Percentiles rank a stretch among this genome's conserved stretches.
Evolutionary conservation across 768 basidiomycete genomes (phyloP).

Genomic region (Pluteus cervinus): DNA sequence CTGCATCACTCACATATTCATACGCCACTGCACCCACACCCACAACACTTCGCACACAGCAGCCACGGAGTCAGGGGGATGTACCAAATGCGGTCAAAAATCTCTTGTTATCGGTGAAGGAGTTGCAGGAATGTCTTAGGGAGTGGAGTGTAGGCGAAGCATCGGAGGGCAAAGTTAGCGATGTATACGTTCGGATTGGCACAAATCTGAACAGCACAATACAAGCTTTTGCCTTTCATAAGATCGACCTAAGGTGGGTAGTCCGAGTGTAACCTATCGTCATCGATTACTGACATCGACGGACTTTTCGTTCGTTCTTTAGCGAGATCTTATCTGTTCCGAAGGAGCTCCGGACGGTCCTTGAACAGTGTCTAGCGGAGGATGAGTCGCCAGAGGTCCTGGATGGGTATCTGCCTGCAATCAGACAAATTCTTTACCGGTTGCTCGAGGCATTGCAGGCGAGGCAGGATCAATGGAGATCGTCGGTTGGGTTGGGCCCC

Average conservation of each 20-base stretch:
- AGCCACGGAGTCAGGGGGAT: slow-evolving; percentile 30
- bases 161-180: slow-evolving; percentile 70
- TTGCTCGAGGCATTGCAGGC: slow-evolving; percentile 78
- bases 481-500: too few relatives aligned
- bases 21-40: too few relatives aligned
- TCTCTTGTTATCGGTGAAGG: slow-evolving; percentile 78
- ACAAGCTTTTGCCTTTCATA: slow-evolving; percentile 64
- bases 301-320: background rate
- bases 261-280: background rate
- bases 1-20: too few relatives aligned
- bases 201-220: slow-evolving; percentile 83
- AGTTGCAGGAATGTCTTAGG: slow-evolving; percentile 65
- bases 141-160: slow-evolving; percentile 62
- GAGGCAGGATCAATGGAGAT: slow-evolving; percentile 56
- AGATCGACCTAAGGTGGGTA: slow-evolving; percentile 73
- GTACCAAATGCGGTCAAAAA: slow-evolving; percentile 56
- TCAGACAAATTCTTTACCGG: slow-evolving; percentile 75
- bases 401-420: slow-evolving; percentile 72
- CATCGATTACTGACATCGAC: background rate
- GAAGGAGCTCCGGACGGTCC: slow-evolving; percentile 52
- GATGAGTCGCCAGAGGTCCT: slow-evolving; percentile 72
- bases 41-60: too few relatives aligned
- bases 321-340: slow-evolving; percentile 66
- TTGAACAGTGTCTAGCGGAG: slow-evolving; percentile 66
- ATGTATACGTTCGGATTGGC: slow-evolving; percentile 85